Base-by-base conservation (phyloP, 2,329 filamentous ascomycete genomes). In the Zasmidium citrigriseum region DNA sequence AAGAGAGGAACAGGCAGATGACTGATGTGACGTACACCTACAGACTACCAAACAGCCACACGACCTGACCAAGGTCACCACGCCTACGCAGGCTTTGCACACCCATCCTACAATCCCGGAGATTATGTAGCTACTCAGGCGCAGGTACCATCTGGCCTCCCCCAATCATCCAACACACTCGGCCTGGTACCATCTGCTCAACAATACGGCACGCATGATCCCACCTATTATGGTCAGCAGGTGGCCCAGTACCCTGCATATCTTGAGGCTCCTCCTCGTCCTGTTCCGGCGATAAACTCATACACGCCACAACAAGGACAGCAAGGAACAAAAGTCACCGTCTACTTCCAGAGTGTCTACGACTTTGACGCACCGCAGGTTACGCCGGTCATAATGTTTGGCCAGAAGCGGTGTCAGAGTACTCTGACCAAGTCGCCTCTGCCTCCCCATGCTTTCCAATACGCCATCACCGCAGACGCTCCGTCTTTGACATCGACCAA, bases 291-390 rank as follows among this genome's bases (percentile, higher is more conserved):
- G 68, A 78, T 96, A 64, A 81, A 87, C 59, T 88, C 88, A 58
- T 91, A 84, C 73, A 82, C 86, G 59, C 93, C 93, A 18, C 77
- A 79, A 46, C 81, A 84, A 68, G 93, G 92, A 46, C 76, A 81
- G 29, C 82, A 84, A 69, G 89, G 89, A 54, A 89, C 88, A 20
- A 87, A 87, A 67, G 78, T 96, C 10, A 82, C 84, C 59, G 81
- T 96, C 63, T 88, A 90, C 71, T 83, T 96, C 25, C 86, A 87
- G 53, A 88, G 89, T 46, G 83, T 87, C 60, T 90, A 90, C 76
- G 89, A 96, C 70, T 77, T 96, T 60, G 57, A 83, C 87, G 73
- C 82, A 80, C 58, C 82, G 79, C 68, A 67, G 59, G 69, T 71
- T 18, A 67, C 63, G 25, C 62, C 78, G 70, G 86, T 90, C 68